Evolutionary conservation across 495 filamentous ascomycete genomes (phyloP).

Genomic region (Choiromyces venosus): DNA sequence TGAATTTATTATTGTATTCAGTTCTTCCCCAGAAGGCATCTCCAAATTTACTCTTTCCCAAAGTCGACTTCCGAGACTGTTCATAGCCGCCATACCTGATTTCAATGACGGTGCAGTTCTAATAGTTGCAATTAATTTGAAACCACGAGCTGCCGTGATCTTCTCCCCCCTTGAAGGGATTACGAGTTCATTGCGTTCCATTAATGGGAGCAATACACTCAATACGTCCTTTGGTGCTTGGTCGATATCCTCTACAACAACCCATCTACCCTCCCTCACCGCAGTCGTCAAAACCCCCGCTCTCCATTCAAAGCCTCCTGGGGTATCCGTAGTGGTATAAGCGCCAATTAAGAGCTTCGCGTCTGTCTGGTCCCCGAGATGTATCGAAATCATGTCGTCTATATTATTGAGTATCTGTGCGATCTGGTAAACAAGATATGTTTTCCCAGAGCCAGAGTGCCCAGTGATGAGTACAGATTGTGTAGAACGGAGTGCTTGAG

Average conservation of each 20-base stretch:
- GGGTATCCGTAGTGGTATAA: slow-evolving; percentile 77
- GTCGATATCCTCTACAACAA: slow-evolving; percentile 93
- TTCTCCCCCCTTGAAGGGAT: slow-evolving; percentile 81
- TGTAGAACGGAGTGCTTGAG: slow-evolving; percentile 56
- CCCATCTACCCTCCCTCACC: slow-evolving; percentile 87
- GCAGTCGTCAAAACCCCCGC: slow-evolving; percentile 93
- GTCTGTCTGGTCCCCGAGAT: slow-evolving; percentile 95
- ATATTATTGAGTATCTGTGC: slow-evolving; percentile 69
- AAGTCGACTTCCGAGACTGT: slow-evolving; percentile 70
- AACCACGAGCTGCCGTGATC: slow-evolving; percentile 73
- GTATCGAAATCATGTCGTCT: slow-evolving; percentile 75
- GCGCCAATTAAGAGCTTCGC: slow-evolving; percentile 89
- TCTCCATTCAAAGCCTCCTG: slow-evolving; percentile 85
- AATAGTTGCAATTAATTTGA: slow-evolving; percentile 85
- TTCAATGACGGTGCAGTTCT: slow-evolving; percentile 53
- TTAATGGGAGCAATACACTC: slow-evolving; percentile 80
- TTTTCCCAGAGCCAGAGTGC: slow-evolving; percentile 83
- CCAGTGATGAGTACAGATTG: slow-evolving; percentile 76
- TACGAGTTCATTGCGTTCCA: slow-evolving; percentile 78
- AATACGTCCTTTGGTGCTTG: slow-evolving; percentile 93
- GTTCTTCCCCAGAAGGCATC: slow-evolving; percentile 62
- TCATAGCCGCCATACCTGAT: slow-evolving; percentile 46
- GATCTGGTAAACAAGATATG: slow-evolving; percentile 73
- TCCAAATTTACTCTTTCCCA: slow-evolving; percentile 71
- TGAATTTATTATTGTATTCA: slow-evolving; percentile 63